Evolutionary conservation across 805 yeast species (phyloP).

Genomic region (Zygotorulaspora sp.): DNA sequence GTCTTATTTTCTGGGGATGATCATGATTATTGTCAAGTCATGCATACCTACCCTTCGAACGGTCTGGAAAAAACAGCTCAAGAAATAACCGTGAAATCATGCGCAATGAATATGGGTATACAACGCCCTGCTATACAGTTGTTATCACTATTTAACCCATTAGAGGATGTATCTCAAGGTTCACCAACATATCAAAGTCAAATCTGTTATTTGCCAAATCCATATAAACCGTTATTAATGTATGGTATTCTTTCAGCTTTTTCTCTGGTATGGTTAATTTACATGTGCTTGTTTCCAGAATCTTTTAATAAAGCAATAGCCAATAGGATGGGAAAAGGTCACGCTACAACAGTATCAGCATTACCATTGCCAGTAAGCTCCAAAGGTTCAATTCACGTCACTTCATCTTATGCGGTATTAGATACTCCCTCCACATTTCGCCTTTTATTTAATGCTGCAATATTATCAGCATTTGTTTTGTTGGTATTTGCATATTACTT

Average conservation of each 20-base stretch:
- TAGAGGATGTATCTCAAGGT: conserved; percentile 13
- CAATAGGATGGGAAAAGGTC: conserved; percentile 10
- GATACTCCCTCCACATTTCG: conserved; percentile 6
- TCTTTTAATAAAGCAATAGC: conserved; percentile 22
- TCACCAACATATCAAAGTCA: conserved; percentile 39
- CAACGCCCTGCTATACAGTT: conserved; percentile 81
- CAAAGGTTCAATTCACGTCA: conserved; percentile 1
- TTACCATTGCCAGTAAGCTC: conserved; percentile 26
- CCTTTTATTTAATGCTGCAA: conserved; percentile 9
- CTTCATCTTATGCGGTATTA: conserved; percentile 7
- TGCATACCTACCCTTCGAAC: conserved; percentile 41
- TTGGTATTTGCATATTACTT: conserved; percentile 11
- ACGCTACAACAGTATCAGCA: conserved; percentile 6
- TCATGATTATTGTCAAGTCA: conserved; percentile 87
- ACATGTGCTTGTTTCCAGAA: conserved; percentile 31
- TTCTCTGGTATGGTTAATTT: conserved; percentile 17
- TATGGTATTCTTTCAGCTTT: conserved; percentile 31
- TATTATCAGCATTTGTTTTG: conserved; percentile 8
- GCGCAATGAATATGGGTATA: conserved; percentile 92
- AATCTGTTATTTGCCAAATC: conserved; percentile 55
- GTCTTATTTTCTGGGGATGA: conserved; percentile 89
- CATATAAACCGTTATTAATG: conserved; percentile 42
- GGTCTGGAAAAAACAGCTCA: conserved; percentile 39
- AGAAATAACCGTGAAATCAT: conserved; percentile 84
- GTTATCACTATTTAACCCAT: conserved; percentile 57